phyloP scores from a whole-genome alignment of 2,329 filamentous ascomycete genomes.

The Pleochaeta shiraiana region DNA sequence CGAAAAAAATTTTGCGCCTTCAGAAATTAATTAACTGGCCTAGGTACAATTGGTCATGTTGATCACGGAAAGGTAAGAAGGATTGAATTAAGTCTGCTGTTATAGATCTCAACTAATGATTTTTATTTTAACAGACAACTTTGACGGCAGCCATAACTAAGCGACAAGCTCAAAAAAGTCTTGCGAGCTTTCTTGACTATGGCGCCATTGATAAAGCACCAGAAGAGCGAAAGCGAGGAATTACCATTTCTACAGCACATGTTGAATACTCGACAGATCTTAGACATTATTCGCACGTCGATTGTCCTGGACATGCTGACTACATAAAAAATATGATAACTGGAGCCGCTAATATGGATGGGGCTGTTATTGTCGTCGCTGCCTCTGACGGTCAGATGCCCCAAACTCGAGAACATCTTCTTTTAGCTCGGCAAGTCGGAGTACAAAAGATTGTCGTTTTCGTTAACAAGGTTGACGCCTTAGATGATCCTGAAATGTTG shows the following conservation, averaged over 20 bases:
- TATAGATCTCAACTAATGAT: constrained; percentile 6
- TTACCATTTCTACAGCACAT: constrained; percentile 96
- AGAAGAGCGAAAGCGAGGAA: constrained; percentile 99
- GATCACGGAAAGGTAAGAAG: constrained; percentile 85
- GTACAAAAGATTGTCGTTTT: constrained; percentile 97
- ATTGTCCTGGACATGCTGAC: constrained; percentile 99
- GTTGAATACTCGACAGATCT: constrained; percentile 93
- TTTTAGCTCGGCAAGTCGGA: constrained; percentile 95
- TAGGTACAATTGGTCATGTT: constrained; percentile 95
- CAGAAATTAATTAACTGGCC: constrained; percentile 7
- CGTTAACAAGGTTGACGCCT: constrained; percentile 97
- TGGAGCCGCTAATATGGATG: constrained; percentile 98
- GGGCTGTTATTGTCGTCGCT: constrained; percentile 95
- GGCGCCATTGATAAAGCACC: constrained; percentile 97
- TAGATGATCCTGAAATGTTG: constrained; percentile 98
- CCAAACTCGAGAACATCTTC: constrained; percentile 94
- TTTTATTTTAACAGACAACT: constrained; percentile 45
- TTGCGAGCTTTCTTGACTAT: constrained; percentile 92
- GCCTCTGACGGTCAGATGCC: constrained; percentile 99
- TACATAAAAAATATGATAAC: constrained; percentile 99
- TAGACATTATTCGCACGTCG: constrained; percentile 98
- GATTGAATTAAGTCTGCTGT: background rate
- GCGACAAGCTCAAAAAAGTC: constrained; percentile 83
- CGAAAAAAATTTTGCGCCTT: background rate
- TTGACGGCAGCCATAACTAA: constrained; percentile 98